Evolutionary conservation across 1,284 basidiomycete species (phyloP).

Genomic region (Sphaerobolus stellatus): DNA sequence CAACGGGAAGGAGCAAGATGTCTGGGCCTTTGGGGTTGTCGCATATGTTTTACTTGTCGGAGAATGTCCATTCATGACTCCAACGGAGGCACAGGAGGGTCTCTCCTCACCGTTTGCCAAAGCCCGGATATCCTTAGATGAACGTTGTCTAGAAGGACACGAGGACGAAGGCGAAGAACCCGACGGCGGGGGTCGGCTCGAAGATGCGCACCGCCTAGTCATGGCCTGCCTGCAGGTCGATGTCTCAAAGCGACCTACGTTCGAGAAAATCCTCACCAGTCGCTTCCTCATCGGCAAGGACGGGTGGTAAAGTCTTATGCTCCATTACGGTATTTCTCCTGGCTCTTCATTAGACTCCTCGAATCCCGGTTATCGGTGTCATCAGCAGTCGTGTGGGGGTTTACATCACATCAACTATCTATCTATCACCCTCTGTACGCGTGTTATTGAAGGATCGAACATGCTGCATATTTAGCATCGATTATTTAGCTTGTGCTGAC

Average conservation of each 20-base stretch:
- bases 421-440: too few species aligned
- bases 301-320: slow-evolving; percentile 47
- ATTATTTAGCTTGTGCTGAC: too few species aligned
- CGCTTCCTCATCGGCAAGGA: slow-evolving; percentile 72
- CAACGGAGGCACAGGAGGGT: slow-evolving; percentile 80
- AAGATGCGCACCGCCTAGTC: slow-evolving; percentile 79
- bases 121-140: slow-evolving; percentile 71
- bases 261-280: slow-evolving; percentile 74
- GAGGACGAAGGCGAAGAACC: slow-evolving; percentile 67
- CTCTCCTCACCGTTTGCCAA: slow-evolving; percentile 71
- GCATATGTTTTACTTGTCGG: slow-evolving; percentile 94
- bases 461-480: too few species aligned
- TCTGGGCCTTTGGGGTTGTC: slow-evolving; percentile 99
- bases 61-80: slow-evolving; percentile 91
- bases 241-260: slow-evolving; percentile 71
- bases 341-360: too few species aligned
- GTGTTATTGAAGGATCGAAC: too few species aligned
- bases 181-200: slow-evolving; percentile 79
- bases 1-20: slow-evolving; percentile 93
- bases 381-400: too few species aligned
- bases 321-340: not conserved
- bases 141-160: slow-evolving; percentile 70
- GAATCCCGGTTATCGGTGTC: too few species aligned
- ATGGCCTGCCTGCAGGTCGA: slow-evolving; percentile 77
- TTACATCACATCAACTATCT: too few species aligned